Evolutionary conservation across 2,329 filamentous ascomycete species (phyloP), one percentile per base, ranked within the genome.

Genomic region (Tympanopsis confertula): DNA sequence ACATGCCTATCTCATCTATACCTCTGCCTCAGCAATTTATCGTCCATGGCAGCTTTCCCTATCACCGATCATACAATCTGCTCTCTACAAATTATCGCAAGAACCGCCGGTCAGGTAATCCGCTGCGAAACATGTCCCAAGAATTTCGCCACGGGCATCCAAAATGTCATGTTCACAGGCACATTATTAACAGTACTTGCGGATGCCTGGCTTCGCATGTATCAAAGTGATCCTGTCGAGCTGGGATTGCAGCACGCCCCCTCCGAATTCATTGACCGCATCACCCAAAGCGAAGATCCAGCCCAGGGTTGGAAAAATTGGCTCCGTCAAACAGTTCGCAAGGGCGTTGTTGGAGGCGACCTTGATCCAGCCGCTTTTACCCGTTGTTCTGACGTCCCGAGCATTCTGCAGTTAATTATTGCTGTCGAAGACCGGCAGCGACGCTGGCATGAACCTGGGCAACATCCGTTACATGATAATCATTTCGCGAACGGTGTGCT

Each of bases 151-250:
- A 58, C 60, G 1, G 55, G 56, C 5, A 46, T 61, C 18, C 62
- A 65, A 41, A 66, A 66, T 38, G 54, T 66, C 33, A 65, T 64
- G 59, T 54, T 66, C 36, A 54, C 56, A n/a, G 57, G 57, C 12
- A 63, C 62, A 10, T 48, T 66, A 12, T 46, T 66, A 35, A 65
- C 54, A n/a, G 55, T 63, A 15, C 44, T 63, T 14, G 60, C 58
- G 17, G 62, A 65, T 39, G 48, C 55, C 18, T 66, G 63, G 63
- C 48, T 62, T 10, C 54, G 56, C 2, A 50, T 65, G 14, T 57
- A 50, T 17, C 50, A 55, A 36, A 49, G 51, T 18, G 51, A 59
- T 35, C 44, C 59, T 7, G 45, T 48, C 35, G 54, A 59, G 12
- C 44, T 66, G 12, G 56, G 57, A 5, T 52, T 47, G 39, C 51